phyloP scores from a whole-genome alignment of 495 filamentous ascomycete species.

The Penicillium lividum region DNA sequence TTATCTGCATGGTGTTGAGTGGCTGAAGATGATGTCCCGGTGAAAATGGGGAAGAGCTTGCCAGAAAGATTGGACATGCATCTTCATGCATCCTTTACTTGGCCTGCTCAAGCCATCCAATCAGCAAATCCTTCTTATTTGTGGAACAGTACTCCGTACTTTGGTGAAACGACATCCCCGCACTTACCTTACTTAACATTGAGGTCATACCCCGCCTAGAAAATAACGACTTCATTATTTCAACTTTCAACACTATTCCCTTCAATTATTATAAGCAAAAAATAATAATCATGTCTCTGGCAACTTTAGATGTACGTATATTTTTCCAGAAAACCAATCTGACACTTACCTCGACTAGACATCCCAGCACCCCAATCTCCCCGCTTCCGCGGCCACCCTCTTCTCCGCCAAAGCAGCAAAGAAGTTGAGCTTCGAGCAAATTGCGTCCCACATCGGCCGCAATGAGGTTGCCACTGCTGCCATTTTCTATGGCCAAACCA shows the following conservation, averaged over 20 bases:
- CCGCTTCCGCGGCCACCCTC: conserved; percentile 69
- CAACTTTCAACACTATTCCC: neutral
- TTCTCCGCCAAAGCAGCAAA: conserved; percentile 80
- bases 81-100: too few species aligned
- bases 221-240: neutral
- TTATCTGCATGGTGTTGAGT: too few species aligned
- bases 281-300: conserved; percentile 36
- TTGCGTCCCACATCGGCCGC: conserved; percentile 74
- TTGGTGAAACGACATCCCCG: neutral
- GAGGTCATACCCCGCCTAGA: neutral
- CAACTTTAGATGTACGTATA: conserved; percentile 41
- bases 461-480: conserved; percentile 90
- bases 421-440: conserved; percentile 76
- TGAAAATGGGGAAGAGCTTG: too few species aligned
- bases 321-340: neutral
- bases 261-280: neutral
- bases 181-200: neutral
- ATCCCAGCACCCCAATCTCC: conserved; percentile 56
- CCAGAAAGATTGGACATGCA: too few species aligned
- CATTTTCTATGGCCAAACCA: conserved; percentile 92
- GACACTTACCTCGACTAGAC: conserved; percentile 25
- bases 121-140: neutral
- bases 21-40: neutral
- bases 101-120: too few species aligned
- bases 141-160: neutral